phyloP scores from a whole-genome alignment of 169 alveolate species.

The Toxoplasma gondii region DNA sequence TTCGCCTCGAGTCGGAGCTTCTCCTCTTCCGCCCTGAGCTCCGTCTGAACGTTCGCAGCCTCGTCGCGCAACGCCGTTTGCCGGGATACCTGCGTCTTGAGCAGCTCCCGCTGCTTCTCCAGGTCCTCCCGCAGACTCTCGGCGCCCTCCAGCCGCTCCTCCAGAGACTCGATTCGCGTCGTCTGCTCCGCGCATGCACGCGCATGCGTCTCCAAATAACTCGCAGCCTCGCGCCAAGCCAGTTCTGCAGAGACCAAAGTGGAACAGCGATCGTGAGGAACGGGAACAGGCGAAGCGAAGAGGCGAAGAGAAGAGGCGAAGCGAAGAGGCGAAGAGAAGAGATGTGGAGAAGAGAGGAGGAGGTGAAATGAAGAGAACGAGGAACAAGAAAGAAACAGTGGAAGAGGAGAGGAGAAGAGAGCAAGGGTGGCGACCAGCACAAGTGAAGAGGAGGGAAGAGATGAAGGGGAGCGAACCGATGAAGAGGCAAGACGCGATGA shows the following conservation, averaged over 20 bases:
- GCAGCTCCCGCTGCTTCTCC: not conserved
- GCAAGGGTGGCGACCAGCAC: not conserved
- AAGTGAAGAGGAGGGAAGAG: not conserved
- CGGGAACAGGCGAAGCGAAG: not conserved
- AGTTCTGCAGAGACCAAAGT: not conserved
- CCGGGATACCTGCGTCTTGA: not conserved
- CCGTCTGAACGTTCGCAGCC: not conserved
- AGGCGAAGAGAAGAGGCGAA: not conserved
- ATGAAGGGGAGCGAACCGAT: not conserved
- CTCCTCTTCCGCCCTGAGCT: not conserved
- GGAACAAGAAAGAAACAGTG: not conserved
- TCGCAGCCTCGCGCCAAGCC: not conserved
- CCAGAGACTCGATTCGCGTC: not conserved
- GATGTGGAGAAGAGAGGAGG: not conserved
- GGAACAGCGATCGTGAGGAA: not conserved
- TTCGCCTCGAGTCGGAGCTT: not conserved
- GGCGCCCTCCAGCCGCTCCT: not conserved
- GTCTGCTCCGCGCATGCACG: not conserved
- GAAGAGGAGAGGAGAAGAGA: not conserved
- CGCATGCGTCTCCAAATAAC: not conserved
- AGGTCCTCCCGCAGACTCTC: not conserved
- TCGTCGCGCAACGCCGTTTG: not conserved
- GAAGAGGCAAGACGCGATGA: not conserved
- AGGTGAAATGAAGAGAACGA: not conserved
- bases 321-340: not conserved